Percentiles rank a stretch among this genome's conserved stretches.
Conservation (phyloP, 352 stramenopile genomes). For the Phytophthora citrophthora region DNA sequence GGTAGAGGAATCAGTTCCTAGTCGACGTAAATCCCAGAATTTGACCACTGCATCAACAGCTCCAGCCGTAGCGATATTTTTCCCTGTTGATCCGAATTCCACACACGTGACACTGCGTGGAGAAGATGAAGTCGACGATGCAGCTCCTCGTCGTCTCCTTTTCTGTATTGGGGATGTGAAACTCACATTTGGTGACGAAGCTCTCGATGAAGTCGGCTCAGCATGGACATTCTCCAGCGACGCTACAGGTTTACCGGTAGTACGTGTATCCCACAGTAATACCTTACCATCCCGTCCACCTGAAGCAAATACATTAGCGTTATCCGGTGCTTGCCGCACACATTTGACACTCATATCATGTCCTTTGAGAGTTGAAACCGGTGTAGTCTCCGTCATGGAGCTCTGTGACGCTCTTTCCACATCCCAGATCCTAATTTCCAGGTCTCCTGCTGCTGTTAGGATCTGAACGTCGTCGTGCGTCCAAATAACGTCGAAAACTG, state of each 20-base stretch:
- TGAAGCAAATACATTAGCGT: slow-evolving; percentile 54
- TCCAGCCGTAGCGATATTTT: slow-evolving; percentile 63
- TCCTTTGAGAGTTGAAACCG: slow-evolving; percentile 44
- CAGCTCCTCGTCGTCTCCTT: slow-evolving; percentile 35
- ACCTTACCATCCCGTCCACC: slow-evolving; percentile 69
- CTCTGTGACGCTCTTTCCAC: slow-evolving; percentile 37
- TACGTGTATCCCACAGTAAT: slow-evolving; percentile 62
- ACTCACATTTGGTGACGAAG: slow-evolving; percentile 14
- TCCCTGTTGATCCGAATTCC: slow-evolving; percentile 52
- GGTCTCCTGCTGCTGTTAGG: slow-evolving; percentile 65
- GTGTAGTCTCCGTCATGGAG: slow-evolving; percentile 5
- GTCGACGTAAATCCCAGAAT: slow-evolving; percentile 68
- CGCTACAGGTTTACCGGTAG: slow-evolving; percentile 32
- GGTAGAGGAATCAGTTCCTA: slow-evolving; percentile 23
- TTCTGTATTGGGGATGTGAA: slow-evolving; percentile 46
- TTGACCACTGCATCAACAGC: slow-evolving; percentile 69
- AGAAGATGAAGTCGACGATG: slow-evolving; percentile 16
- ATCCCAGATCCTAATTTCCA: slow-evolving; percentile 62
- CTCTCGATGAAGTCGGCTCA: slow-evolving; percentile 15
- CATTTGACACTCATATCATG: slow-evolving; percentile 84
- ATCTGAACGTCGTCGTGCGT: slow-evolving; percentile 53
- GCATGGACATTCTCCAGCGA: slow-evolving; percentile 50
- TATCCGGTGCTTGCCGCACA: slow-evolving; percentile 52
- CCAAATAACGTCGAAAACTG: slow-evolving; percentile 77
- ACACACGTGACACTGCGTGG: slow-evolving; percentile 75